Base-by-base conservation (phyloP, 2,329 filamentous ascomycete genomes). In the Xylaria sp. region DNA sequence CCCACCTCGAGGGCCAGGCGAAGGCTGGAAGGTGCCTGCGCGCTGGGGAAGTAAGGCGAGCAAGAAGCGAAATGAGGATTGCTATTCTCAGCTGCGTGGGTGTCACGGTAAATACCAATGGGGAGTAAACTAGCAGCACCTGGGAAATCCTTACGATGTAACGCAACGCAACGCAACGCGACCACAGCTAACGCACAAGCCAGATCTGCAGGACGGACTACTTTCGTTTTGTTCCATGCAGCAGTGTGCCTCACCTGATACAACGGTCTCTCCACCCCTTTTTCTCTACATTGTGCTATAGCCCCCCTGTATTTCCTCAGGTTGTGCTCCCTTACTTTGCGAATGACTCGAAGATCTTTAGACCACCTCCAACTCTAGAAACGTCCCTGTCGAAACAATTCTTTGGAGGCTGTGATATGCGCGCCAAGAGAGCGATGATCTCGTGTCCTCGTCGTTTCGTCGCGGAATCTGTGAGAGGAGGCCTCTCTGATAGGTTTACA, bases 61-160 rank as follows among this genome's bases (percentile, higher is more conserved):
- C 64, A 42, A 51, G 58, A 69, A 67, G 60, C 68, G 68, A 69
- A 47, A 70, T 70, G 61, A 61, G 51, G 59, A 58, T 59, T 62
- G 34, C 50, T 65, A 67, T 64, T 68, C 42, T 64, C 54, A 54
- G 61, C 61, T 58, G 54, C 55, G 53, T 61, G 5, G 7, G 57
- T 48, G 53, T 8, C 19, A 65, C 17, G 58, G 42, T 57, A 50
- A 57, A 50, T 50, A 61, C 19, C 53, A 54, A 53, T 17, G 21
- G 58, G 36, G 65, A 47, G 11, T n/a, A 11, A n/a, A 39, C 47
- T 14, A 32, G n/a, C 54, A 59, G 27, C n/a, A 55, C 45, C 45
- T 48, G 14, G 54, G 27, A 54, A 39, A 59, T 62, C 48, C 42
- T 45, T 59, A 54, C 53, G 58, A 68, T 61, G 56, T 61, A 32